phyloP scores from a whole-genome alignment of 2,329 filamentous ascomycete species.

The Fusarium penzigii region DNA sequence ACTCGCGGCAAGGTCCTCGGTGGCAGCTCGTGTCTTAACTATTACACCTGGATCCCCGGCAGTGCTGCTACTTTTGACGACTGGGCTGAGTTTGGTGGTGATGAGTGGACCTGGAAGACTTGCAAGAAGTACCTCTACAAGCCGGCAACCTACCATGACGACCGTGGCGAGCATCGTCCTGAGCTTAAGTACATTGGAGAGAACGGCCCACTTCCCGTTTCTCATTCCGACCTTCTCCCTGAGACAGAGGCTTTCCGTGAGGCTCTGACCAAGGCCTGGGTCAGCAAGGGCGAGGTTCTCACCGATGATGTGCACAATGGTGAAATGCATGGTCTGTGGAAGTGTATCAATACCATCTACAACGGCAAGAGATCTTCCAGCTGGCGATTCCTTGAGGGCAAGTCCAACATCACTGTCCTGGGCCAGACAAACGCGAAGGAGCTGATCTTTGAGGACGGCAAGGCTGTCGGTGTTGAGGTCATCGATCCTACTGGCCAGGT shows the following conservation, averaged over 20 bases:
- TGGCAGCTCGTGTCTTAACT: constrained; percentile 60
- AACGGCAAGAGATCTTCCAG: constrained; percentile 55
- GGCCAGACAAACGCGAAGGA: constrained; percentile 50
- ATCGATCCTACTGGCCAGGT: constrained; percentile 40
- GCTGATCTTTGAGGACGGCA: constrained; percentile 51
- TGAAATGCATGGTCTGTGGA: constrained; percentile 52
- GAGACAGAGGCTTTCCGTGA: constrained; percentile 54
- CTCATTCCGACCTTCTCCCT: constrained; percentile 54
- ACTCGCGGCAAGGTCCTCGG: constrained; percentile 61
- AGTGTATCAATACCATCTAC: constrained; percentile 59
- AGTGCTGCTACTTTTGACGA: constrained; percentile 63
- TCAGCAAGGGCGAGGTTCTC: constrained; percentile 49
- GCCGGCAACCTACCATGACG: constrained; percentile 58
- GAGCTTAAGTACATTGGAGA: constrained; percentile 52
- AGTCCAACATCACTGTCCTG: constrained; percentile 57
- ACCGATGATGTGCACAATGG: constrained; percentile 59
- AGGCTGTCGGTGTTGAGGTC: constrained; percentile 48
- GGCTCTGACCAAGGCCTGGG: constrained; percentile 52
- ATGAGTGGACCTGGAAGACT: constrained; percentile 58
- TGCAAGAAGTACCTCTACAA: constrained; percentile 55
- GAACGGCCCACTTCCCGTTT: constrained; percentile 53
- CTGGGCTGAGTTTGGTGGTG: constrained; percentile 71
- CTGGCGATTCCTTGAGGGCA: constrained; percentile 51
- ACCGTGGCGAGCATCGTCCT: constrained; percentile 44
- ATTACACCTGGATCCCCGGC: constrained; percentile 64